Evolutionary conservation across 2,329 filamentous ascomycete species (phyloP), one percentile per base, ranked within the genome.

Genomic region (Dothideomycetes sp.): DNA sequence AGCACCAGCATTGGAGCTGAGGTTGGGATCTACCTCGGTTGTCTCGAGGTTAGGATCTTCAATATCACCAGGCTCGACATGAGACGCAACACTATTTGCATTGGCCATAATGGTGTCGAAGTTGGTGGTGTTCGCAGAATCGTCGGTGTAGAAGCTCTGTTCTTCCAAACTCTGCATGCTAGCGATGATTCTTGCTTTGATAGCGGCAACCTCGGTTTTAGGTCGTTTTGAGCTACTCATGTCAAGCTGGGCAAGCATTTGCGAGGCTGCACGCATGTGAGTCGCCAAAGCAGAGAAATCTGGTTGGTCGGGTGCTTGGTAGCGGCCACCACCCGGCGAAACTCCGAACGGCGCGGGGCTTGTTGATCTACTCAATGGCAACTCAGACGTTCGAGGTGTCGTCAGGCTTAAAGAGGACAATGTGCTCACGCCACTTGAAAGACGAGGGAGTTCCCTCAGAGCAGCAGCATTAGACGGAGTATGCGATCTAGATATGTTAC

Each of bases 121-220:
- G 0, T 80, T 88, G 13, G 84, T 82, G 0, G 76, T 72, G 45
- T 78, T 73, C 4, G 53, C 52, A n/a, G 67, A 67, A 35, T 87
- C 82, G 47, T 87, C 82, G 2, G 76, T 64, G 35, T 86, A 78
- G 52, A 91, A 91, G 56, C 79, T 88, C 58, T 89, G 82, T 59
- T 91, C 85, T 59, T 91, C 84, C 7, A 91, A 64, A 49, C 74
- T 86, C 58, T 91, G 84, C 85, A 91, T 91, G 59, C 84, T 89
- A 3, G 84, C 84, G 52, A 91, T 91, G 48, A 91, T 91, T 62
- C 85, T 87, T 28, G 83, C 79, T 51, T 85, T 74, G 58, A 91
- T 91, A 6, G 84, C 82, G 13, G 83, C 84, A 4, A 91, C 84
- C 61, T 91, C 84, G 20, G 79, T 76, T 55, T 76, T 82, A 1